phyloP scores from a whole-genome alignment of 2,329 filamentous ascomycete genomes.

The Trichophyton verrucosum region DNA sequence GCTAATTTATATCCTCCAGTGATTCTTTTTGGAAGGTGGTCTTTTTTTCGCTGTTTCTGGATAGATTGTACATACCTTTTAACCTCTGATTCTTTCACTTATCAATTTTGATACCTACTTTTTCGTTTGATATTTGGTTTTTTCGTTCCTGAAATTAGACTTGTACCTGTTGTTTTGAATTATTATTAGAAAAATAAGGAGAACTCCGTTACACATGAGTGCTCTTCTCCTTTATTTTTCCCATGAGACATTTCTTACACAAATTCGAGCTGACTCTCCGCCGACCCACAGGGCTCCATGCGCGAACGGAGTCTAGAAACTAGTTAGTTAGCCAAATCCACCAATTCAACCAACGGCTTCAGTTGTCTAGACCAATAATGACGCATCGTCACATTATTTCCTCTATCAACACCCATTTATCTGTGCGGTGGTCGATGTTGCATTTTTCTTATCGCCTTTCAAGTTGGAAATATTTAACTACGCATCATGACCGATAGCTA shows the following conservation, averaged over 20 bases:
- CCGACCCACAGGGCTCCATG: neutral
- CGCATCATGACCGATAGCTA: no score
- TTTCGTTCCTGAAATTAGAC: neutral
- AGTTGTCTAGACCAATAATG: neutral
- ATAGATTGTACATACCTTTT: constrained; percentile 1
- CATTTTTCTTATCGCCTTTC: no score
- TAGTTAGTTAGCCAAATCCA: neutral
- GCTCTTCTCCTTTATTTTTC: neutral
- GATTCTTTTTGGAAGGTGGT: neutral
- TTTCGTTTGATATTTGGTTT: neutral
- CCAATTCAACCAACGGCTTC: neutral
- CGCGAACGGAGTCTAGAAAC: neutral
- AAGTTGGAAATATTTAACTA: no score
- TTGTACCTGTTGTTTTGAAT: neutral
- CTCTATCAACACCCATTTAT: no score
- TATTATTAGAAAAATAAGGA: neutral
- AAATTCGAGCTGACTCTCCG: neutral
- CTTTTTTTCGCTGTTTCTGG: neutral
- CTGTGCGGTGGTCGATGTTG: no score
- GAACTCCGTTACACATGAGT: neutral
- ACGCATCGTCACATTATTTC: neutral
- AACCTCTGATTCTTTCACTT: neutral
- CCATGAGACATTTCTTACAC: neutral
- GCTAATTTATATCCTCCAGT: neutral
- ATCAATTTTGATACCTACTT: neutral